These are phyloP conservation scores for Candida nitratophila DNA, from an alignment of 805 yeast species.

Conservation along the genomic window DNA sequence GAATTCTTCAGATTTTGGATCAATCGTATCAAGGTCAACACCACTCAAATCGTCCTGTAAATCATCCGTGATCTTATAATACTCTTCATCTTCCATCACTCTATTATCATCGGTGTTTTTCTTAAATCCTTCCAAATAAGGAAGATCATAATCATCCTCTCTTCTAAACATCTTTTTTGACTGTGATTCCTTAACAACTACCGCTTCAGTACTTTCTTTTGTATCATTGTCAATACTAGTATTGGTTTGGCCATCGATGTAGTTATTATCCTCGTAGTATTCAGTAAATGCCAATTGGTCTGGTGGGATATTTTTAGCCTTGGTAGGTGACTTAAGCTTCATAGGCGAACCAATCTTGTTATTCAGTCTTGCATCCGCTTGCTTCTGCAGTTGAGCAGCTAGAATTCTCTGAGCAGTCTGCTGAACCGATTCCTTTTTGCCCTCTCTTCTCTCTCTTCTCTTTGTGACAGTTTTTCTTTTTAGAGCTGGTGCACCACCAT, in stretches of 20 bases:
- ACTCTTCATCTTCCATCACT: conserved; percentile 66
- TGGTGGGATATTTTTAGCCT: conserved; percentile 8
- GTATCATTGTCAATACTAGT: conserved; percentile 1
- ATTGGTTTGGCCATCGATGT: conserved; percentile 7
- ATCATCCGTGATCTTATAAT: conserved; percentile 50
- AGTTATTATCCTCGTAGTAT: conserved; percentile 30
- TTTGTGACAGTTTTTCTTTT: conserved; percentile 71
- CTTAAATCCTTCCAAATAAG: conserved; percentile 48
- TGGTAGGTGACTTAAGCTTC: conserved; percentile 4
- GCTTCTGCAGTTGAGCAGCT: conserved; percentile 69
- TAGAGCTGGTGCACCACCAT: conserved; percentile 87
- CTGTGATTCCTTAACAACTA: neutral
- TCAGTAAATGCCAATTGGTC: conserved; percentile 25
- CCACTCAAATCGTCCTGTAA: conserved; percentile 59
- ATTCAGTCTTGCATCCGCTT: conserved; percentile 27
- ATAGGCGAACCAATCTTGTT: conserved; percentile 1
- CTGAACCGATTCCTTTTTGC: conserved; percentile 59
- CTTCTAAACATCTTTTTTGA: conserved; percentile 33
- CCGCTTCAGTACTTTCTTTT: conserved; percentile 1
- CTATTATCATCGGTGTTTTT: conserved; percentile 59
- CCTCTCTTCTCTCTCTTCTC: conserved; percentile 69
- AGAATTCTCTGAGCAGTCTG: conserved; percentile 75
- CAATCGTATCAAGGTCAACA: conserved; percentile 63
- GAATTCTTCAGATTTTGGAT: conserved; percentile 79
- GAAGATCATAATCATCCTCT: conserved; percentile 83